These are phyloP conservation scores for Neophaeococcomyces mojaviensis DNA, from an alignment of 2,329 filamentous ascomycete species.

Conservation along the genomic window DNA sequence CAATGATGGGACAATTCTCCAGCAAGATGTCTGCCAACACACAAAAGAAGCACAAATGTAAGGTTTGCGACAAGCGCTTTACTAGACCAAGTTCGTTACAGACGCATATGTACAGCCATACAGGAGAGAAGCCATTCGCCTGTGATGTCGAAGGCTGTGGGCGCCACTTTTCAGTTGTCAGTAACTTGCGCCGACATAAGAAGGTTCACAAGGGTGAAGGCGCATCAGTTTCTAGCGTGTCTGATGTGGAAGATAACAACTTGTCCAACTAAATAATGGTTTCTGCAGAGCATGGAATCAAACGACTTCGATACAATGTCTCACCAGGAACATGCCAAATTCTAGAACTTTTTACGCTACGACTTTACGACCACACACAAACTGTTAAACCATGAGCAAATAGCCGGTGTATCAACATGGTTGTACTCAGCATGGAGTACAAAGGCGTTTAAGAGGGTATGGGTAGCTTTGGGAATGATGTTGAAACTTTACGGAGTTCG, in stretches of 20 bases:
- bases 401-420: not conserved
- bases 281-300: too few relatives aligned
- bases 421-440: constrained; percentile 1
- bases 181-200: constrained; percentile 85
- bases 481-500: not conserved
- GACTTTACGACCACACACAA: not conserved
- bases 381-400: not conserved
- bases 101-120: constrained; percentile 98
- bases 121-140: constrained; percentile 91
- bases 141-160: constrained; percentile 94
- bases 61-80: constrained; percentile 96
- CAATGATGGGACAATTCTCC: constrained; percentile 98
- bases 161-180: constrained; percentile 93
- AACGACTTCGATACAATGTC: not conserved
- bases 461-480: not conserved
- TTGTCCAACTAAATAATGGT: not conserved
- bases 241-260: constrained; percentile 20
- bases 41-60: constrained; percentile 99
- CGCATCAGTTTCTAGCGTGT: constrained; percentile 18
- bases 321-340: constrained; percentile 3
- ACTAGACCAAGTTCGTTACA: constrained; percentile 89
- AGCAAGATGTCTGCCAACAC: constrained; percentile 93
- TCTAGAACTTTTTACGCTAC: not conserved
- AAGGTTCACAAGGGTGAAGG: constrained; percentile 77
- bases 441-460: not conserved